These are phyloP conservation scores for Bocquillonia castaneifolia DNA, from an alignment of 441 rosid species.

Conservation along the genomic window DNA sequence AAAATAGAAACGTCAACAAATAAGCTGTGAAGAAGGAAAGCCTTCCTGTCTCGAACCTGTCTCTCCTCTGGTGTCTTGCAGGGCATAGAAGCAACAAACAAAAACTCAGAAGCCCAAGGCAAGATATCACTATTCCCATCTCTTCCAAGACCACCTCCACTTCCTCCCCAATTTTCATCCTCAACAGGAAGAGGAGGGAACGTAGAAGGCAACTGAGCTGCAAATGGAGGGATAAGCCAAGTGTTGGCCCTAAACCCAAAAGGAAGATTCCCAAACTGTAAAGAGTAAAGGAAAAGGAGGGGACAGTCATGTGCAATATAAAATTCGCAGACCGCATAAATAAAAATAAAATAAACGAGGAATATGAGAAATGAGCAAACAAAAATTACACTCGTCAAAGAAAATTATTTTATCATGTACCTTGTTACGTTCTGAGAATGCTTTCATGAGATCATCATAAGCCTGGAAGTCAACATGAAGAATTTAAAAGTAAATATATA, in stretches of 20 bases:
- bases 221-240: conserved; percentile 57
- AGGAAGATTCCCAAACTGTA: conserved; percentile 74
- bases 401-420: conserved; percentile 28
- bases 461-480: conserved; percentile 51
- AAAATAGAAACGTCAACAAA: conserved; percentile 58
- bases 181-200: conserved; percentile 54
- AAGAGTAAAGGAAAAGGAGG: no score
- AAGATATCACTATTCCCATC: conserved; percentile 45
- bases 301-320: no score
- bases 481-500: no score
- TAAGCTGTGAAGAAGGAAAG: conserved; percentile 61
- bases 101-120: conserved; percentile 65
- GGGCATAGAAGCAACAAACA: conserved; percentile 48
- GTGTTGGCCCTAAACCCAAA: conserved; percentile 68
- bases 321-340: no score
- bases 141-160: conserved; percentile 66
- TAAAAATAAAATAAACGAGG: no score
- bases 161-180: conserved; percentile 68
- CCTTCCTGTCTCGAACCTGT: conserved; percentile 61
- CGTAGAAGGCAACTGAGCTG: conserved; percentile 37
- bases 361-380: neutral
- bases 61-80: conserved; percentile 67
- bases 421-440: conserved; percentile 86
- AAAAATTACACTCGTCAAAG: neutral
- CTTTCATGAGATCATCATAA: conserved; percentile 74